phyloP scores from a whole-genome alignment of 306 rosid genomes.

The Inga oerstediana region DNA sequence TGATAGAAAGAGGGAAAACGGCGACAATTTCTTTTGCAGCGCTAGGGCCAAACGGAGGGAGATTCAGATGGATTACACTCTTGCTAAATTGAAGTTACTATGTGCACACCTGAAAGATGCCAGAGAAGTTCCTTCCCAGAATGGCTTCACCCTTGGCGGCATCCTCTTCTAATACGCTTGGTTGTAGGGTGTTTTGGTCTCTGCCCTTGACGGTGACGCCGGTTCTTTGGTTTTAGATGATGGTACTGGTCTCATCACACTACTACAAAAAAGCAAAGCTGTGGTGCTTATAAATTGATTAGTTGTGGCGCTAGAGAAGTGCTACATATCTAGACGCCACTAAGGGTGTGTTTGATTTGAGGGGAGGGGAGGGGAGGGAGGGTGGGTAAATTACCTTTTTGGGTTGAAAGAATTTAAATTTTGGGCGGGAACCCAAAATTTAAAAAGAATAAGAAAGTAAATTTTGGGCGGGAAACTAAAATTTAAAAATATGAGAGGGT shows the following conservation, averaged over 20 bases:
- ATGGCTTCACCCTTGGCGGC: conserved; percentile 55
- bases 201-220: conserved; percentile 31
- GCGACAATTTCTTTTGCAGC: background rate
- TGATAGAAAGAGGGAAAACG: background rate
- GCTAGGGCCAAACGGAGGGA: background rate
- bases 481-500: too few species aligned
- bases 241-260: conserved; percentile 70
- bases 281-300: too few species aligned
- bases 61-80: conserved; percentile 61
- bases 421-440: too few species aligned
- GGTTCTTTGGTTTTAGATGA: conserved; percentile 65
- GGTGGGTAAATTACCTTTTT: too few species aligned
- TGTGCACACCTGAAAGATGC: conserved; percentile 66
- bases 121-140: conserved; percentile 40
- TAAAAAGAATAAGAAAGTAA: too few species aligned
- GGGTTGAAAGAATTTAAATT: too few species aligned
- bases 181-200: conserved; percentile 79
- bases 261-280: too few species aligned
- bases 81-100: conserved; percentile 72
- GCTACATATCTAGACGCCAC: too few species aligned
- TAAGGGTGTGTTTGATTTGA: too few species aligned
- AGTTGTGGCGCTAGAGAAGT: too few species aligned
- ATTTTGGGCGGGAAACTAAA: too few species aligned
- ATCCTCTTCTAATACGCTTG: conserved; percentile 86
- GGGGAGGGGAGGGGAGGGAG: too few species aligned